Base-by-base conservation (phyloP, 192 early-diverging fungal genomes). In the Geranomyces michiganensis region DNA sequence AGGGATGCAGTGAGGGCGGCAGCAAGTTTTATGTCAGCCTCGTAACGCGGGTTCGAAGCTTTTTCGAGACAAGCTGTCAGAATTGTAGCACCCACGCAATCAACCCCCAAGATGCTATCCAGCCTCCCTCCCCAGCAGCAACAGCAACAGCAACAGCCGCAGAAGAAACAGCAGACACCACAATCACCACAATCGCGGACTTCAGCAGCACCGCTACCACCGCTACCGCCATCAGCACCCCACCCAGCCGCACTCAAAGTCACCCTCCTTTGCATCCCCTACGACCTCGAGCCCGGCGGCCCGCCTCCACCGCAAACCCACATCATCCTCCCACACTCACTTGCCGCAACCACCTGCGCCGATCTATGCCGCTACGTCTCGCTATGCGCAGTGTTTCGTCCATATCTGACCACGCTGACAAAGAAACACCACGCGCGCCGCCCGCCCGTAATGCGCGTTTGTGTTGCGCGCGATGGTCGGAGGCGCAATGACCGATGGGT, bases 341-440 rank as follows among this genome's bases (percentile, higher is more conserved):
- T 32, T 29, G 15, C 24, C 22, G 27, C 22, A 5, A 68, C 66
- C n/a, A 68, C 66, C 15, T 56, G 47, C 45, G 68, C 68, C 5
- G 68, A 70, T 22, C 33, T 70, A 5, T 70, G 68, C 32, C 19
- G 43, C 44, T 61, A 43, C 31, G 43, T 70, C 33, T 17, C 17
- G 1, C 51, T 21, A 0, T 70, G 68, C 27, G 26, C 56, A 5
- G 56, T 45, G 10, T 70, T 70, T 31, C 21, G 29, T 14, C 55
- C 68, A 15, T 59, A 64, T 21, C 62, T 64, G 2, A 46, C 15
- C 9, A 36, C 62, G 4, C 36, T 64, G n/a, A 29, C 22, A n/a
- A 46, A 64, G 43, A 26, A 60, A 8, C 58, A 60, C 24, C 22
- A 29, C n/a, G 36, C 36, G 36, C 51, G 51, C 51, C 19, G 29